Conservation (phyloP, 2,329 filamentous ascomycete species). For the Chaetoscypha palmicola region DNA sequence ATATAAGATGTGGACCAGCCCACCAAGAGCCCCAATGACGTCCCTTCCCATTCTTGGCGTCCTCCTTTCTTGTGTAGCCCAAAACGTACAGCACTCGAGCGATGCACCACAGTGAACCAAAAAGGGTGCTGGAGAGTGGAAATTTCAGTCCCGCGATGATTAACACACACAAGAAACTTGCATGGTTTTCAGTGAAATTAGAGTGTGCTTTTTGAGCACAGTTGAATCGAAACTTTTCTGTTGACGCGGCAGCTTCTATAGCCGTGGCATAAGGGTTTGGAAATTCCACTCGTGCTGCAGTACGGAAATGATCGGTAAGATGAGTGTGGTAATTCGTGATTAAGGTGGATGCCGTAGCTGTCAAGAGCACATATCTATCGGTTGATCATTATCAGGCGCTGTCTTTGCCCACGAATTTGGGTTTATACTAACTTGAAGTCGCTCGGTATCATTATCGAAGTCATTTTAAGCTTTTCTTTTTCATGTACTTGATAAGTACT, state of each 20-base stretch:
- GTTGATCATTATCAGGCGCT: too few relatives aligned
- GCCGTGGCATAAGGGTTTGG: background rate
- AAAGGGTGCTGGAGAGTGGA: background rate
- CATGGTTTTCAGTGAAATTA: background rate
- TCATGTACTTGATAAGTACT: too few relatives aligned
- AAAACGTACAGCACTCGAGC: background rate
- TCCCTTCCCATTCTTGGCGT: background rate
- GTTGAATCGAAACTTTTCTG: background rate
- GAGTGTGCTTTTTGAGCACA: background rate
- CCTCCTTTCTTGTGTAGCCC: background rate
- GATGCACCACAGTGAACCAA: background rate
- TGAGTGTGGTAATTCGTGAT: background rate
- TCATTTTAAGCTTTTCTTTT: too few relatives aligned
- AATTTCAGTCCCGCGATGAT: background rate
- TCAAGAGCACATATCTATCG: constrained; percentile 3
- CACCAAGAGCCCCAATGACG: background rate
- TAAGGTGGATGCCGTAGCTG: background rate
- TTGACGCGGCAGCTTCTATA: background rate
- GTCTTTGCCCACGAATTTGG: too few relatives aligned
- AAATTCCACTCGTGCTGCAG: background rate
- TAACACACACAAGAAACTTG: background rate
- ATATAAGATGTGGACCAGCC: background rate
- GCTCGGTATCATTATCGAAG: too few relatives aligned
- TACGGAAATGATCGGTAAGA: background rate
- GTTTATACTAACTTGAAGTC: too few relatives aligned